Conservation (phyloP, 805 yeast species). For the Lipomyces kockii region DNA sequence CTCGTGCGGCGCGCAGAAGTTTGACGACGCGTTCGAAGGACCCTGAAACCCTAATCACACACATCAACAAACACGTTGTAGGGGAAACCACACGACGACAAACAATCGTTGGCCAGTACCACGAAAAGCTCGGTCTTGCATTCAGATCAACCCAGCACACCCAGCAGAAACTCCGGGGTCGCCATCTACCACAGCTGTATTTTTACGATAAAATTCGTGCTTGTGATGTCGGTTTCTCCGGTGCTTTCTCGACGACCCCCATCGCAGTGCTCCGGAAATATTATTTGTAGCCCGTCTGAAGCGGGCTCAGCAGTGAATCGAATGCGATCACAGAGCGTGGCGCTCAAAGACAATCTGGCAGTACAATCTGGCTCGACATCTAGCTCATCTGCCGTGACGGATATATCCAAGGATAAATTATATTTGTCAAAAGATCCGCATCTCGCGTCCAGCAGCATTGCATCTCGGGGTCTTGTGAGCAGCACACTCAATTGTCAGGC, state of each 20-base stretch:
- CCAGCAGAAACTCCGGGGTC: not conserved
- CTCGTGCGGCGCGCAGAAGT: not conserved
- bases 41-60: not conserved
- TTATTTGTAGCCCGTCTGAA: not conserved
- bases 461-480: not conserved
- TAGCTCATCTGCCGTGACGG: not conserved
- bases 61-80: conserved; percentile 1
- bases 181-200: not conserved
- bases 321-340: not conserved
- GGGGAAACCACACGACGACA: not conserved
- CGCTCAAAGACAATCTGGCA: not conserved
- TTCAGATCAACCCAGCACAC: not conserved
- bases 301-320: not conserved
- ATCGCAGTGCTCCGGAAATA: conserved; percentile 7
- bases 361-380: not conserved
- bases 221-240: conserved; percentile 10
- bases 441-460: not conserved
- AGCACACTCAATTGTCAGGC: not conserved
- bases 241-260: conserved; percentile 5
- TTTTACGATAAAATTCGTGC: conserved; percentile 3
- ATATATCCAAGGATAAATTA: not conserved
- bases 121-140: not conserved
- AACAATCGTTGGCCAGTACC: not conserved
- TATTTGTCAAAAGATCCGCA: conserved; percentile 1
- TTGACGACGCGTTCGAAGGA: not conserved